Conservation (phyloP, 768 basidiomycete genomes). For the Tubosaeta sp. region DNA sequence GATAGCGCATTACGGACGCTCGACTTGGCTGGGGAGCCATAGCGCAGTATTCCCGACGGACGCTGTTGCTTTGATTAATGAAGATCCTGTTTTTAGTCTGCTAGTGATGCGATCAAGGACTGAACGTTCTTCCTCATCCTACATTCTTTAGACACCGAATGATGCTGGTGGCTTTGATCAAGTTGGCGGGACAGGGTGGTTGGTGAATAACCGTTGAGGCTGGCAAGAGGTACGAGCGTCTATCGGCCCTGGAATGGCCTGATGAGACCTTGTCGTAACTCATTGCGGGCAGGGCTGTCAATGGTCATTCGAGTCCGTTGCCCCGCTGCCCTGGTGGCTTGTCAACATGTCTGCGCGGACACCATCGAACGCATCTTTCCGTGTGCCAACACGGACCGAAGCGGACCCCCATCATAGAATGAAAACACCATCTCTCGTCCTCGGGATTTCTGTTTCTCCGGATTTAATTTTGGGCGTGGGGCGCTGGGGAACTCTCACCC, state of each 20-base stretch:
- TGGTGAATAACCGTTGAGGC: background rate
- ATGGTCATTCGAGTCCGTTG: background rate
- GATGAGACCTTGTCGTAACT: background rate
- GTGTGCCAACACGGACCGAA: background rate
- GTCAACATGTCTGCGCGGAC: background rate
- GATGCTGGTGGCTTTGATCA: background rate
- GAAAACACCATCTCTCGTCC: background rate
- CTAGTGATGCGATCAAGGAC: background rate
- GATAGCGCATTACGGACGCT: slow-evolving; percentile 34
- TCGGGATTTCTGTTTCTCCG: background rate
- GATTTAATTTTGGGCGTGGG: background rate
- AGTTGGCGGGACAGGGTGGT: background rate
- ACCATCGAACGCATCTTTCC: background rate
- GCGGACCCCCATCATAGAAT: background rate
- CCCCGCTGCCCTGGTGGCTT: background rate
- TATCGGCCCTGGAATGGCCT: background rate
- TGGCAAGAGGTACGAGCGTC: background rate
- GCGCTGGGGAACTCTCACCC: background rate
- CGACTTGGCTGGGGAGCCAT: background rate
- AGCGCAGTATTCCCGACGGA: background rate
- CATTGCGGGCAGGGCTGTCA: background rate
- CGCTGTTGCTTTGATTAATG: slow-evolving; percentile 7
- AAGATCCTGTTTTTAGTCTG: background rate
- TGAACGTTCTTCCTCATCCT: background rate
- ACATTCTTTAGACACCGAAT: background rate